A percentile compares a stretch with the other conserved stretches of the same genome.
phyloP scores from a whole-genome alignment of 2,329 filamentous ascomycete genomes.

The Thielaviopsis punctulata region DNA sequence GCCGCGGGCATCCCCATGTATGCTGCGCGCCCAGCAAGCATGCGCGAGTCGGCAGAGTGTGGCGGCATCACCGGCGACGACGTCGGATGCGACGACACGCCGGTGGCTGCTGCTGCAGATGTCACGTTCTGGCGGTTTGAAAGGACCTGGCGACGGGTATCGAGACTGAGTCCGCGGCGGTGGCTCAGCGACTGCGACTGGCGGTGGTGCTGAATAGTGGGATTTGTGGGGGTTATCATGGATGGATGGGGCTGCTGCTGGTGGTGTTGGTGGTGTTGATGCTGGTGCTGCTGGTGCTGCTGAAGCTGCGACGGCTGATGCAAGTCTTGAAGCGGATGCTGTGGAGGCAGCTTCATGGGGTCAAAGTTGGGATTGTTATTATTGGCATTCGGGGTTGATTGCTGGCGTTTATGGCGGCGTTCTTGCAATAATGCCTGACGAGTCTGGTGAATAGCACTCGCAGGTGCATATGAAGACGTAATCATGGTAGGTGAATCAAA shows the following conservation, averaged over 20 bases:
- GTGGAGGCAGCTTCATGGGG: slow-evolving; percentile 41
- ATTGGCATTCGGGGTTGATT: slow-evolving; percentile 56
- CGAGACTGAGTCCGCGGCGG: slow-evolving; percentile 71
- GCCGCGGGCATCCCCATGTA: slow-evolving; percentile 15
- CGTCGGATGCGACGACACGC: slow-evolving; percentile 17
- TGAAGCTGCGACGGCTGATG: slow-evolving; percentile 23
- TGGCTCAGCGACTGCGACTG: slow-evolving; percentile 28
- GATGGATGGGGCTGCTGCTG: slow-evolving; percentile 22
- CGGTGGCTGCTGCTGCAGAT: slow-evolving; percentile 15
- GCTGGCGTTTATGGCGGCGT: slow-evolving; percentile 59
- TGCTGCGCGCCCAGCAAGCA: slow-evolving; percentile 11
- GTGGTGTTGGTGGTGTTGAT: slow-evolving; percentile 19
- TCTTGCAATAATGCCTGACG: slow-evolving; percentile 17
- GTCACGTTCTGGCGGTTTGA: slow-evolving; percentile 4
- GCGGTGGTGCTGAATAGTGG: slow-evolving; percentile 3
- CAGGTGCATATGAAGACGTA: slow-evolving; percentile 6
- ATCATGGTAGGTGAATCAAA: slow-evolving; percentile 1
- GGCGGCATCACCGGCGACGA: slow-evolving; percentile 19
- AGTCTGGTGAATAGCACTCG: slow-evolving; percentile 10
- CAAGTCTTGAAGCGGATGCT: slow-evolving; percentile 33
- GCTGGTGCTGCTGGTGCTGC: slow-evolving; percentile 22
- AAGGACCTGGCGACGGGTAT: slow-evolving; percentile 41
- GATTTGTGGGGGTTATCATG: slow-evolving; percentile 15
- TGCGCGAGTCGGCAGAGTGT: neutral
- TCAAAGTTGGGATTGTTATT: slow-evolving; percentile 41